Conservation (phyloP, 345 rosid species). For the Luvunga scandens region DNA sequence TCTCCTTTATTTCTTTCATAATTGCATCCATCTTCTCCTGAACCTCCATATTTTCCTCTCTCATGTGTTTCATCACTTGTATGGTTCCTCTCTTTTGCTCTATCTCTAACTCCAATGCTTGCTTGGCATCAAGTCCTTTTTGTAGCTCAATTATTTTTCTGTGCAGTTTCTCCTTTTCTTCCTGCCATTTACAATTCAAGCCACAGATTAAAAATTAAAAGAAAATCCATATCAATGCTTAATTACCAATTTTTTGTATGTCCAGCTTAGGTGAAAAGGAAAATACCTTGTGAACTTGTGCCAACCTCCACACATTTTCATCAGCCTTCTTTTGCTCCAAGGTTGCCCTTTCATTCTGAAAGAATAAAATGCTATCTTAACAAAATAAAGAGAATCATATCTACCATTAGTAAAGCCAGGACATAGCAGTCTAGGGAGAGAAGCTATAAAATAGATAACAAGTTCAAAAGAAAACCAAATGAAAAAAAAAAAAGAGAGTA, state of each 20-base stretch:
- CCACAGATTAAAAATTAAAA: slow-evolving; percentile 7
- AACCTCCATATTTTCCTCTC: slow-evolving; percentile 36
- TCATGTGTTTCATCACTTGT: slow-evolving; percentile 68
- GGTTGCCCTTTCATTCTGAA: slow-evolving; percentile 63
- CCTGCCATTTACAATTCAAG: slow-evolving; percentile 36
- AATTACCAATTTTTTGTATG: neutral
- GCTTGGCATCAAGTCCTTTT: slow-evolving; percentile 54
- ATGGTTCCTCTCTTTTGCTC: slow-evolving; percentile 61
- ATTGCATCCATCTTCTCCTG: slow-evolving; percentile 43
- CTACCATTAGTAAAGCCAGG: neutral
- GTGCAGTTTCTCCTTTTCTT: slow-evolving; percentile 55
- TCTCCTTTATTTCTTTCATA: slow-evolving; percentile 41
- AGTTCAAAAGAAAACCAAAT: no score
- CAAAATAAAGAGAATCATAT: neutral
- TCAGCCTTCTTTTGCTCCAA: slow-evolving; percentile 75
- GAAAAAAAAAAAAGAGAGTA: no score
- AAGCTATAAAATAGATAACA: neutral
- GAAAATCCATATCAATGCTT: slow-evolving; percentile 1
- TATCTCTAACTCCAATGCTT: slow-evolving; percentile 71
- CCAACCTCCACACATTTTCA: slow-evolving; percentile 50
- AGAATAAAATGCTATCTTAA: slow-evolving; percentile 4
- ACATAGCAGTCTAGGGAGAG: neutral
- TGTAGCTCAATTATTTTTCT: slow-evolving; percentile 49
- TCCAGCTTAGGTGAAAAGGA: neutral
- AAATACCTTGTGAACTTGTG: slow-evolving; percentile 63